Percentiles rank a stretch among this genome's conserved stretches.
Evolutionary conservation across 164 flowering plant genomes (phyloP).

Genomic region (Vitis riparia): DNA sequence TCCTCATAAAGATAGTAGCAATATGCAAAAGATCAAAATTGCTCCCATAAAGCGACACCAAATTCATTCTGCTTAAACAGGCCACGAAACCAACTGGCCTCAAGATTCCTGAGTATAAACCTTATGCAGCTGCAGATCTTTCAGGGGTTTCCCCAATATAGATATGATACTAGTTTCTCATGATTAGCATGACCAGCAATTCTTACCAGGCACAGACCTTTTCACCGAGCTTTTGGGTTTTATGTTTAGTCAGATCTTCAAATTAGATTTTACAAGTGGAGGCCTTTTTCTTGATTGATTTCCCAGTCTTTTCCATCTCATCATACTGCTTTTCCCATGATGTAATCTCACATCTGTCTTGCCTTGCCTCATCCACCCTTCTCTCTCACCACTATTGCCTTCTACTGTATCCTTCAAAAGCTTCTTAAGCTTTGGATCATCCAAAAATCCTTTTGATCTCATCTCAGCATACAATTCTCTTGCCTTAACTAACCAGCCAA

Average conservation of each 20-base stretch:
- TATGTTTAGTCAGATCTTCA: not conserved
- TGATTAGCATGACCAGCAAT: not conserved
- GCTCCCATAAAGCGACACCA: not conserved
- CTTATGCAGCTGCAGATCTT: not conserved
- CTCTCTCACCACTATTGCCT: slow-evolving; percentile 15
- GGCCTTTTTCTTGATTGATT: slow-evolving; percentile 11
- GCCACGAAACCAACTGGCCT: not conserved
- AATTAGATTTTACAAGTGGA: slow-evolving; percentile 3
- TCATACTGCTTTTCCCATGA: slow-evolving; percentile 7
- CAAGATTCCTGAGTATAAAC: not conserved
- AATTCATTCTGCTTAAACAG: not conserved
- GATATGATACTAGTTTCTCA: not conserved
- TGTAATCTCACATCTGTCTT: slow-evolving; percentile 5
- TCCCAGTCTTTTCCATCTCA: slow-evolving; percentile 7
- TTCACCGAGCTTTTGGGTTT: not conserved
- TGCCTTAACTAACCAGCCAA: slow-evolving; percentile 60
- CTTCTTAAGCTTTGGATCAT: slow-evolving; percentile 68
- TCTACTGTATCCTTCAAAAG: slow-evolving; percentile 37
- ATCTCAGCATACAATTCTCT: slow-evolving; percentile 64
- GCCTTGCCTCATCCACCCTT: slow-evolving; percentile 6
- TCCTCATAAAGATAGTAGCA: not conserved
- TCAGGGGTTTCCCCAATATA: not conserved
- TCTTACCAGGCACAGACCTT: not conserved
- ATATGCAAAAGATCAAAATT: no score
- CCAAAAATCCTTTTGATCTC: slow-evolving; percentile 50